Conservation (phyloP, 371 early-diverging fungal genomes). For the Batkoa obscura region DNA sequence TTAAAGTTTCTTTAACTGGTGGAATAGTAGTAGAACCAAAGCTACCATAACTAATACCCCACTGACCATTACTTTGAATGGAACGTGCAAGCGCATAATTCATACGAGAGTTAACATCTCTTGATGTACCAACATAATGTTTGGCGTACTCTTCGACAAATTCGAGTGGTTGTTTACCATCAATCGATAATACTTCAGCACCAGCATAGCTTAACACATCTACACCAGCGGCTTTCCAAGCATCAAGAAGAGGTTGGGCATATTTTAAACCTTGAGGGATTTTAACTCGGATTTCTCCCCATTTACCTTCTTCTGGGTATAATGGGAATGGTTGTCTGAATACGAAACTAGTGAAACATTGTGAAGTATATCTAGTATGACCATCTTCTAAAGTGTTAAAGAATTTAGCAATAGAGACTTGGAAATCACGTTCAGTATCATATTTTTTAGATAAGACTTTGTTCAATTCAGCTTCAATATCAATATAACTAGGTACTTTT, state of each 20-base stretch:
- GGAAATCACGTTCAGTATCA: neutral
- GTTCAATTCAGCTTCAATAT: neutral
- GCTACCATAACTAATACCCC: slow-evolving; percentile 2
- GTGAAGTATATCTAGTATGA: neutral
- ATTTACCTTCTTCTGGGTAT: neutral
- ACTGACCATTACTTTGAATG: neutral
- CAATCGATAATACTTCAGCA: neutral
- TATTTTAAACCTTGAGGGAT: neutral
- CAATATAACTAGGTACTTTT: neutral
- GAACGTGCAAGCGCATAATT: neutral
- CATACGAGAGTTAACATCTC: neutral
- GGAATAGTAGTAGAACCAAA: neutral
- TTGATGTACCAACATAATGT: neutral
- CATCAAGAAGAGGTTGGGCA: neutral
- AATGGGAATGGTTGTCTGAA: slow-evolving; percentile 2
- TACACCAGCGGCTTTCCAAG: neutral
- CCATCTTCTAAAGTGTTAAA: slow-evolving; percentile 2
- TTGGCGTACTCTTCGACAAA: neutral
- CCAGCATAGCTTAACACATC: neutral
- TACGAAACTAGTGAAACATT: neutral
- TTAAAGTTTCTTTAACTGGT: neutral
- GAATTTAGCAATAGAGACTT: neutral
- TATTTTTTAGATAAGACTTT: neutral
- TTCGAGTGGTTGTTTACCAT: neutral
- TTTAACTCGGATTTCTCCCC: neutral